A percentile compares a stretch with the other conserved stretches of the same genome.
These are phyloP conservation scores for Heterobasidion annosum DNA, from an alignment of 1,284 basidiomycete species.

Conservation along the genomic window DNA sequence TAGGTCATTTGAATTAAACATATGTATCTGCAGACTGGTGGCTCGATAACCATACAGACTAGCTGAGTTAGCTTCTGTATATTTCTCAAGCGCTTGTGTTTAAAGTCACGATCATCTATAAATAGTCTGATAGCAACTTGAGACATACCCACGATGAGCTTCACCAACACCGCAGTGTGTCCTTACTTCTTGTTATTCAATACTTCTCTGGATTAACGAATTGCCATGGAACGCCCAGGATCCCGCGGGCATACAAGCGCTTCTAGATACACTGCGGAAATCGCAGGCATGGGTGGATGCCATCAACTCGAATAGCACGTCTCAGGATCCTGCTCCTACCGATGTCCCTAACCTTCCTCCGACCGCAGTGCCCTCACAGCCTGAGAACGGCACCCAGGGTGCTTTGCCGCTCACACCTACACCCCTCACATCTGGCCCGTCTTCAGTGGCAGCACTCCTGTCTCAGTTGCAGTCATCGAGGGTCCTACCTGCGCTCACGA, in stretches of 20 bases:
- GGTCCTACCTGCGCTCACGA: conserved; percentile 5
- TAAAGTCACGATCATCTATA: background rate
- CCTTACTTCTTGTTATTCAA: background rate
- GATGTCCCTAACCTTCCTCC: conserved; percentile 1
- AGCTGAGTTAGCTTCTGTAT: too few species aligned
- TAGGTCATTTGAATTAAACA: too few species aligned
- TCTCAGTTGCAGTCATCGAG: conserved; percentile 43
- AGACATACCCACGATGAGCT: conserved; percentile 10
- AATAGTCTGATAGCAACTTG: background rate
- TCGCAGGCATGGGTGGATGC: conserved; percentile 61
- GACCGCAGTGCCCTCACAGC: background rate
- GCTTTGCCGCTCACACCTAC: background rate
- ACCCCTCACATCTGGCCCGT: conserved; percentile 1
- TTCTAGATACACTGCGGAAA: conserved; percentile 52
- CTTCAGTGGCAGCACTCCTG: conserved; percentile 55
- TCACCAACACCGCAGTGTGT: conserved; percentile 26
- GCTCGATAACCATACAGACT: too few species aligned
- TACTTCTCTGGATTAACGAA: background rate
- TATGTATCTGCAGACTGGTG: too few species aligned
- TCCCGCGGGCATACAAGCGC: conserved; percentile 48
- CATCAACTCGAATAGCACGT: conserved; percentile 12
- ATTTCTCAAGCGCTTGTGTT: too few species aligned
- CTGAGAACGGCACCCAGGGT: background rate
- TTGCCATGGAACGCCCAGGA: conserved; percentile 31
- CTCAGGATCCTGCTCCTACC: conserved; percentile 4